Base-by-base conservation (phyloP, 2,329 filamentous ascomycete genomes). In the Arthrobotrys sphaeroides region DNA sequence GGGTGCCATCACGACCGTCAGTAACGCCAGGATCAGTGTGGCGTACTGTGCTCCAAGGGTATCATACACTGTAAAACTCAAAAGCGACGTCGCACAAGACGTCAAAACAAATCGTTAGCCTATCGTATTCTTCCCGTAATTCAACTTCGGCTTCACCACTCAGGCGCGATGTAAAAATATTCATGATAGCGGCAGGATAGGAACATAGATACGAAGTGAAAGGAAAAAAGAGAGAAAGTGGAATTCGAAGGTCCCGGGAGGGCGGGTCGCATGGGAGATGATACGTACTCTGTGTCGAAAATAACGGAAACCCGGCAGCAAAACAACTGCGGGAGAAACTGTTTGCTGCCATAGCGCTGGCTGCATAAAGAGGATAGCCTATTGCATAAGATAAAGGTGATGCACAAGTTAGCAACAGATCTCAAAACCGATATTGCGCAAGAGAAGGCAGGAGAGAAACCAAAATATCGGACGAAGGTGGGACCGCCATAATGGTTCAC, bases 291-390 rank as follows among this genome's bases (percentile, higher is more conserved):
- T 85, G 90, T 26, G 88, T 86, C 13, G 90, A 90, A 81, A 94
- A 93, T 1, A 93, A 84, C 12, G 91, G 91, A 78, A 94, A 94
- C 2, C 88, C 87, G 61, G 92, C 92, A 73, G 90, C 93, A 84
- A 96, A 95, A 18, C 86, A 85, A 77, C 90, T 93, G 62, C 94
- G 87, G 69, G 91, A 87, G 81, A 95, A 92, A 51, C 90, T 90
- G 80, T 96, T 95, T 47, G 93, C 92, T 10, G 93, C 92, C 82
- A 97, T 85, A 2, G 93, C 92, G 70, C 87, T 89, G 51, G 91
- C 91, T 24, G 91, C 90, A 81, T 91, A 93, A 24, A 88, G 82
- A 64, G 90, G 90, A 82, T 94, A 94, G 20, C 90, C 90, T 75
- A 18, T 55, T 65, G 55, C 33, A 85, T 31, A 53, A 12, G 26